Evolutionary conservation across 768 basidiomycete species (phyloP).

Genomic region (Hygrophorus russula): DNA sequence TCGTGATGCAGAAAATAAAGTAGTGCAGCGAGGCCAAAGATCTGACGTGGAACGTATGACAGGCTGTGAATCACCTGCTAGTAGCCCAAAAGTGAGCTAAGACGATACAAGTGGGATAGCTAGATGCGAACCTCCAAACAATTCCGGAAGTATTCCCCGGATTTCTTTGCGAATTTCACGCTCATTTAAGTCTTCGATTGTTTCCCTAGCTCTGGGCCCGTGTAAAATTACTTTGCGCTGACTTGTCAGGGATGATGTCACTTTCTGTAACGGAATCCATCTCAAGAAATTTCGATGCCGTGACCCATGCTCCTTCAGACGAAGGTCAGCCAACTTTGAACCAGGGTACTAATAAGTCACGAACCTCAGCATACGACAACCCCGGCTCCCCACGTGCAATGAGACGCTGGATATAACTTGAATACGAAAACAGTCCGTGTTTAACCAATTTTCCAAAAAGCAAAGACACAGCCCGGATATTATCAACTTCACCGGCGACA

Average conservation of each 20-base stretch:
- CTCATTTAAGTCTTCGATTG: constrained; percentile 61
- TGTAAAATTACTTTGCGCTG: constrained; percentile 65
- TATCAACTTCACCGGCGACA: constrained; percentile 43
- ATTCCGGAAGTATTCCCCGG: constrained; percentile 45
- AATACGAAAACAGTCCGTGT: constrained; percentile 61
- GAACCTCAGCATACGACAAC: constrained; percentile 41
- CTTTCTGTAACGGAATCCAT: constrained; percentile 60
- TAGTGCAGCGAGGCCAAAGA: constrained; percentile 32
- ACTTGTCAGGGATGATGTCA: constrained; percentile 45
- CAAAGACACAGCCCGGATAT: constrained; percentile 49
- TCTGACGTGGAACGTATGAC: constrained; percentile 23
- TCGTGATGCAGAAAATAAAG: constrained; percentile 43
- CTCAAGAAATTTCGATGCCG: constrained; percentile 60
- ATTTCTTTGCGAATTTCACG: constrained; percentile 64
- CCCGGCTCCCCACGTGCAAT: constrained; percentile 68
- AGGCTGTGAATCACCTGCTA: constrained; percentile 19
- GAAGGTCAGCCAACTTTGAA: constrained; percentile 7
- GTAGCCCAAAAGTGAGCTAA: constrained; percentile 4
- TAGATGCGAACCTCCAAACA: constrained; percentile 46
- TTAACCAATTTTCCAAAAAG: constrained; percentile 66
- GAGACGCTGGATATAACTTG: constrained; percentile 67
- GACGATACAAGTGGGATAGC: not conserved
- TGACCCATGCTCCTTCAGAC: constrained; percentile 33
- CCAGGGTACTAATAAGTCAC: constrained; percentile 6
- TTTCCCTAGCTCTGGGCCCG: constrained; percentile 56